Base-by-base conservation (phyloP, 106 monocot species). In the Triglochin maritima region DNA sequence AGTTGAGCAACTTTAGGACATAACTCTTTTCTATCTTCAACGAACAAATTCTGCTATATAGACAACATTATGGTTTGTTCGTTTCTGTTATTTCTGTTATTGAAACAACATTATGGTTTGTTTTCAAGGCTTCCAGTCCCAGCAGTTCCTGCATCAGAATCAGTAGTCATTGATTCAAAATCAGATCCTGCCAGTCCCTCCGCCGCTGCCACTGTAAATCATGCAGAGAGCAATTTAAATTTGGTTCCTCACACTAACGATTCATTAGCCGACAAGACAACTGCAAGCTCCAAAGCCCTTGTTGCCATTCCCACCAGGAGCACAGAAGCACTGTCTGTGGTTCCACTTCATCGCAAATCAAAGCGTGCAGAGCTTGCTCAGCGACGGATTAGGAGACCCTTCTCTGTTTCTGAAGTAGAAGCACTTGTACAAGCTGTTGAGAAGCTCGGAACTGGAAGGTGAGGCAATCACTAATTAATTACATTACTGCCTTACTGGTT, bases 341-440 rank as follows among this genome's bases (percentile, higher is more conserved):
- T 78, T 67, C 77, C 80, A 46, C 41, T 74, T 9, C 68, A 59
- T 13, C 57, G 73, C 8, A 83, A 79, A 64, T 49, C 60, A 3
- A 83, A 67, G 66, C 74, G 71, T 5, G 17, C 63, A 8, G 84
- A 74, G 17, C 49, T 75, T 16, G 71, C 46, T 15, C 84, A 78
- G 9, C 84, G 84, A 9, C 84, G 84, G 17, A 74, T 78, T 4
- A 60, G 84, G 56, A 66, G 84, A 16, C 84, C 84, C 12, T 84
- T 84, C 80, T 72, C 84, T 12, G 84, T 84, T 46, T 9, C 74
- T 46, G 84, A 84, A 72, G 84, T 84, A 47, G 84, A 84, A 60
- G 84, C 80, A 1, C 80, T 84, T 3, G 84, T 84, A 44, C 77
- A 78, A 47, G 84, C 80, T 13, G 84, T 84, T 13, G 84, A 84